phyloP scores from a whole-genome alignment of 192 early-diverging fungal genomes.

The Entomortierella parvispora region DNA sequence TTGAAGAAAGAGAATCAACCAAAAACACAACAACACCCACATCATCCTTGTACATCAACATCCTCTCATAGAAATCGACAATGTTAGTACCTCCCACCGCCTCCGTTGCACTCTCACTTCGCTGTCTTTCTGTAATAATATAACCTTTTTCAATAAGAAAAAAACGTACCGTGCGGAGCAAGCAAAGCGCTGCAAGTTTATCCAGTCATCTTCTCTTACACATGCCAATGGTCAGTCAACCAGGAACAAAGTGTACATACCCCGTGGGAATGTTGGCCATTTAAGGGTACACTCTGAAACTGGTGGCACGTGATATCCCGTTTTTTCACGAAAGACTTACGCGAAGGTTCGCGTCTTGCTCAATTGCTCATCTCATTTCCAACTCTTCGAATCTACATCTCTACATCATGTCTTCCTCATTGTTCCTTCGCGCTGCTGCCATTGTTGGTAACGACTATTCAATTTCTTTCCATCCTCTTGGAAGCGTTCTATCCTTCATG shows the following conservation, averaged over 20 bases:
- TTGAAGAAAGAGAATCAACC: neutral
- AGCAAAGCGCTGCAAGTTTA: neutral
- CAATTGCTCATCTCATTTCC: neutral
- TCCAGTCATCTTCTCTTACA: too few relatives aligned
- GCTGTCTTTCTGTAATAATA: neutral
- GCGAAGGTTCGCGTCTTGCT: neutral
- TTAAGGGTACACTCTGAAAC: neutral
- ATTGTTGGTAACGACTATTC: conserved; percentile 38
- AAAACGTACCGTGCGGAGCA: neutral
- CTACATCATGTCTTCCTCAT: conserved; percentile 24
- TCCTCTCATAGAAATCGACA: neutral
- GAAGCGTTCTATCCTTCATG: neutral
- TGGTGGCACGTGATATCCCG: neutral
- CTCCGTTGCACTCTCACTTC: neutral
- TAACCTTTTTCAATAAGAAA: conserved; percentile 1
- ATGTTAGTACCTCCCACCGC: neutral
- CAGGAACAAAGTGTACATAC: too few relatives aligned
- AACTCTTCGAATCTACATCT: neutral
- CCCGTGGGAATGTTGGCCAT: neutral
- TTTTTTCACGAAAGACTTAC: neutral
- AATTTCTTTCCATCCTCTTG: too few relatives aligned
- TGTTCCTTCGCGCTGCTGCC: conserved; percentile 42
- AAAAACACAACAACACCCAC: neutral
- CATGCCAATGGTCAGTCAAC: too few relatives aligned
- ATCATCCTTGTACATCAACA: conserved; percentile 3